Evolutionary conservation across 805 yeast genomes (phyloP).

Genomic region (Candida loeiensis): DNA sequence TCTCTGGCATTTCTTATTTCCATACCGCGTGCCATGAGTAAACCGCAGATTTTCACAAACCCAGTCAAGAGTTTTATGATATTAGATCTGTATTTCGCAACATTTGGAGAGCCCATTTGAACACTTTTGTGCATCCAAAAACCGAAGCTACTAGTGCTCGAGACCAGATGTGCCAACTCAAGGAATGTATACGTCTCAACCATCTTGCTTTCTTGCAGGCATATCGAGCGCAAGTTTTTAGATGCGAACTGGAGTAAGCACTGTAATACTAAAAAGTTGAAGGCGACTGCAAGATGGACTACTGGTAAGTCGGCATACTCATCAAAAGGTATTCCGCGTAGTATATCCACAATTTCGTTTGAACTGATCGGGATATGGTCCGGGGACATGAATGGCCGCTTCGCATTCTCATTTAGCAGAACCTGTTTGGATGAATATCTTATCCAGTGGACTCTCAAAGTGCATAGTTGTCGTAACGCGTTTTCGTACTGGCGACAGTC

Average conservation of each 20-base stretch:
- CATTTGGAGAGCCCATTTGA: slow-evolving; percentile 7
- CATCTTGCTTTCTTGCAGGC: slow-evolving; percentile 10
- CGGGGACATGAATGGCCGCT: not conserved
- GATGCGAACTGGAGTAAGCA: slow-evolving; percentile 22
- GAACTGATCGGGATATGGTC: not conserved
- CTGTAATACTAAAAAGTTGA: slow-evolving; percentile 28
- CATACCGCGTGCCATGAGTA: slow-evolving; percentile 10
- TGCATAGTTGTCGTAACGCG: slow-evolving; percentile 12
- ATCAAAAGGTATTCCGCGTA: slow-evolving; percentile 3
- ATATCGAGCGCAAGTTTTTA: slow-evolving; percentile 13
- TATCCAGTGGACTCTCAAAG: not conserved
- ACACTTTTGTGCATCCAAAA: slow-evolving; percentile 20
- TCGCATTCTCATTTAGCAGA: not conserved
- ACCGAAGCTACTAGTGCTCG: slow-evolving; percentile 16
- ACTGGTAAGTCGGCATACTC: not conserved
- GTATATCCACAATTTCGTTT: not conserved
- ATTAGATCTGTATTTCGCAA: slow-evolving; percentile 19
- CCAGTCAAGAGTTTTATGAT: slow-evolving; percentile 25
- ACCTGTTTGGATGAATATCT: too few species aligned
- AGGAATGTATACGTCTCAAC: slow-evolving; percentile 12
- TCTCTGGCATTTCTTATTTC: slow-evolving; percentile 3
- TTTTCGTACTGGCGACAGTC: slow-evolving; percentile 13
- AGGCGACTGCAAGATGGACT: slow-evolving; percentile 13
- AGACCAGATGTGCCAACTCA: slow-evolving; percentile 16
- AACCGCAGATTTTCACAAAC: slow-evolving; percentile 18